Percentiles rank a stretch among this genome's conserved stretches.
Evolutionary conservation across 2,329 filamentous ascomycete genomes (phyloP).

Genomic region (Colletotrichum destructivum): DNA sequence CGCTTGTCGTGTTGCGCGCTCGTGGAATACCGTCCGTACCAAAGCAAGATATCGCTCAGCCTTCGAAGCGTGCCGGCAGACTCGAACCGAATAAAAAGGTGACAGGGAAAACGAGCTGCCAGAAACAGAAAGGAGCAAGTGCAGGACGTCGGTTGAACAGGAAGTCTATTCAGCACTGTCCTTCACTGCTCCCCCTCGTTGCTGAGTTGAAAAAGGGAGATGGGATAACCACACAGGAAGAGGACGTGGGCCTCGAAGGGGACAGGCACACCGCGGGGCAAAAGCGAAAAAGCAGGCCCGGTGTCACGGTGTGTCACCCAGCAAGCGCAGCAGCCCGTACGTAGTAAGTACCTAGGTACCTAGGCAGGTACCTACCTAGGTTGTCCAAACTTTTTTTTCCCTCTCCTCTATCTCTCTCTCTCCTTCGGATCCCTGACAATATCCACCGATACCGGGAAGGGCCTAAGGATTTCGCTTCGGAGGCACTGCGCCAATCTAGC

Average conservation of each 20-base stretch:
- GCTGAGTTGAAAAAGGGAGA: constrained; percentile 40
- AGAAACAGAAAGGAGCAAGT: constrained; percentile 43
- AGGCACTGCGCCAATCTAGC: constrained; percentile 1
- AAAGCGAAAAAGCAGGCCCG: constrained; percentile 24
- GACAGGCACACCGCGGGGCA: constrained; percentile 36
- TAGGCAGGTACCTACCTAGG: too few species aligned
- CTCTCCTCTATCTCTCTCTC: too few species aligned
- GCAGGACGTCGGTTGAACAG: constrained; percentile 41
- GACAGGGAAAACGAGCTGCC: constrained; percentile 5
- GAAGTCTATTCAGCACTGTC: constrained; percentile 43
- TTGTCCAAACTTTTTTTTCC: constrained; percentile 20
- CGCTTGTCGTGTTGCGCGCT: neutral
- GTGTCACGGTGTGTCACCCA: constrained; percentile 24
- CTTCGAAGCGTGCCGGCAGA: constrained; percentile 22
- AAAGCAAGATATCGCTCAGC: constrained; percentile 26
- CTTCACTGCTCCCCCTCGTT: constrained; percentile 41
- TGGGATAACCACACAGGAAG: constrained; percentile 30
- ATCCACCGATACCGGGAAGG: constrained; percentile 39
- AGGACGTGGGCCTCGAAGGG: neutral
- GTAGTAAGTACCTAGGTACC: too few species aligned
- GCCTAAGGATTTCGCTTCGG: constrained; percentile 11
- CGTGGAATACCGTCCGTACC: constrained; percentile 5
- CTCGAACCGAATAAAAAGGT: constrained; percentile 1
- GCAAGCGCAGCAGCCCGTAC: constrained; percentile 3
- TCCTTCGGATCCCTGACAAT: constrained; percentile 11